Evolutionary conservation across 2,329 filamentous ascomycete genomes (phyloP).

Genomic region (Neurospora sp.): DNA sequence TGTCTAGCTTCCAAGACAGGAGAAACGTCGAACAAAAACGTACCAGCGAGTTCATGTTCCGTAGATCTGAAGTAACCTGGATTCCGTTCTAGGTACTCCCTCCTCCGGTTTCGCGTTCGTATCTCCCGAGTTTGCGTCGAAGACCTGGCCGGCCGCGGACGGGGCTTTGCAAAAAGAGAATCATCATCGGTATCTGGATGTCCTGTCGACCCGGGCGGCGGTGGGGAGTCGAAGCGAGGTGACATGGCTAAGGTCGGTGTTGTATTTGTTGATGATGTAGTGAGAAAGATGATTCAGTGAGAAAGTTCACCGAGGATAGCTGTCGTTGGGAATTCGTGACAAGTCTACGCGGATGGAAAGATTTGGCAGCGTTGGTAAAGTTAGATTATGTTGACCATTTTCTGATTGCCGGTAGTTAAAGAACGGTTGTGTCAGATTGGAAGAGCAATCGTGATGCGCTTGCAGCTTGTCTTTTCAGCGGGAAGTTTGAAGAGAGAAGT

Average conservation of each 20-base stretch:
- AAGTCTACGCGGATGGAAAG: background rate
- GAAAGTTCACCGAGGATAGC: background rate
- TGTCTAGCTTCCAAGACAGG: background rate
- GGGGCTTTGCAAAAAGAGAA: slow-evolving; percentile 26
- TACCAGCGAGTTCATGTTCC: slow-evolving; percentile 48
- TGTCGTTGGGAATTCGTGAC: too few relatives aligned
- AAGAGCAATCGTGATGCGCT: background rate
- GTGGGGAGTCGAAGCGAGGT: slow-evolving; percentile 11
- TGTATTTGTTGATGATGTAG: background rate
- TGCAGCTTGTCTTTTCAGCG: background rate
- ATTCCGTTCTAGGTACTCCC: slow-evolving; percentile 64
- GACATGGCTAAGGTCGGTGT: slow-evolving; percentile 1
- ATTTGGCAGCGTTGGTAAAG: background rate
- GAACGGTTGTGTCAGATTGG: background rate
- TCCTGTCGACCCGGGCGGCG: background rate
- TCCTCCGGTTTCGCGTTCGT: slow-evolving; percentile 63
- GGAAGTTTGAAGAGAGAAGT: background rate
- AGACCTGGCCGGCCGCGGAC: slow-evolving; percentile 35
- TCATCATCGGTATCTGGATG: background rate
- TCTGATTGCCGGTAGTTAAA: background rate
- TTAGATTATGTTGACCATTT: background rate
- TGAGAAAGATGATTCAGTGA: background rate
- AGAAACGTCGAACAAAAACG: slow-evolving; percentile 9
- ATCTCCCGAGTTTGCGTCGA: slow-evolving; percentile 36
- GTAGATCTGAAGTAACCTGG: slow-evolving; percentile 57